Evolutionary conservation across 768 basidiomycete genomes (phyloP).

Genomic region (Tricholoma flavovirens): DNA sequence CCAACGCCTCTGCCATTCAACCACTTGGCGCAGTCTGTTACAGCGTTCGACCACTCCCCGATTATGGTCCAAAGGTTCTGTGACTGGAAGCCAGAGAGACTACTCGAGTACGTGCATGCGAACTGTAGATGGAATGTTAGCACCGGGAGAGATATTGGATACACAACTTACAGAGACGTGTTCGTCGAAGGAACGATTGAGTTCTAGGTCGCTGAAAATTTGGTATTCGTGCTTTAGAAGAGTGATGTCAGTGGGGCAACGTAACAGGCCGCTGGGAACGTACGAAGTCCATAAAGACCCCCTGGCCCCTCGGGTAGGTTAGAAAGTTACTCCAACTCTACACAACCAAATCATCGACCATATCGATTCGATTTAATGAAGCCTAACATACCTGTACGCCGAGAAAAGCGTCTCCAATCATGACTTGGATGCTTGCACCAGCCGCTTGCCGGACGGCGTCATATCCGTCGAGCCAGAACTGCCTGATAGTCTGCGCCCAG

Average conservation of each 20-base stretch:
- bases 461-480: constrained; percentile 61
- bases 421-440: constrained; percentile 46
- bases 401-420: constrained; percentile 70
- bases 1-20: constrained; percentile 74
- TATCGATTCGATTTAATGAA: background rate
- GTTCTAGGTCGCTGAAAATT: constrained; percentile 56
- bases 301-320: constrained; percentile 44
- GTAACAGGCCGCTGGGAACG: background rate
- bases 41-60: constrained; percentile 76
- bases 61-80: constrained; percentile 67
- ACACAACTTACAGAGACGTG: constrained; percentile 44
- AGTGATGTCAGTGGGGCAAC: background rate
- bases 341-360: constrained; percentile 1
- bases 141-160: background rate
- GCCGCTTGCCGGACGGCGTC: constrained; percentile 45
- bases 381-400: constrained; percentile 40
- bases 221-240: constrained; percentile 60
- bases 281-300: constrained; percentile 64
- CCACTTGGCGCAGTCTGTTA: constrained; percentile 74
- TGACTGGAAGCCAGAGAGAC: constrained; percentile 39
- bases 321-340: constrained; percentile 60
- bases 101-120: constrained; percentile 47
- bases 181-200: constrained; percentile 46
- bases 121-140: constrained; percentile 26
- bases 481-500: constrained; percentile 39